Conservation (phyloP, 176 grass and related monocot species). For the Oryza punctata region DNA sequence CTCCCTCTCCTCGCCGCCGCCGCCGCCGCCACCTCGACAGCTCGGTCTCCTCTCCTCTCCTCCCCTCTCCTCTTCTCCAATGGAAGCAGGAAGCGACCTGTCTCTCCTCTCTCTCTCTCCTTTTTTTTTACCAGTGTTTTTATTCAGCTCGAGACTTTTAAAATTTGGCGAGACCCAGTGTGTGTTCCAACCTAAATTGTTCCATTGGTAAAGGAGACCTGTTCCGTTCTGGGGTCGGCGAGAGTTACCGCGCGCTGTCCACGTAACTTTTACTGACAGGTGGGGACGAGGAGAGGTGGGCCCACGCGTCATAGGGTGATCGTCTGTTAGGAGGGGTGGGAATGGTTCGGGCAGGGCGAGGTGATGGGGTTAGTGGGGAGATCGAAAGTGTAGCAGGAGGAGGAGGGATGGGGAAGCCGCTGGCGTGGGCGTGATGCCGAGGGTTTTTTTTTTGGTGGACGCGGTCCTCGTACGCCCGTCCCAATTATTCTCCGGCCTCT, state of each 20-base stretch:
- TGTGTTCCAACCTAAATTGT: constrained; percentile 29
- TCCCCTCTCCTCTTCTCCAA: not conserved
- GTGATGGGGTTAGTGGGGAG: not conserved
- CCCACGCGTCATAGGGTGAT: not conserved
- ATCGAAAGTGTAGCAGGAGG: not conserved
- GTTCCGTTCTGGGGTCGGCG: not conserved
- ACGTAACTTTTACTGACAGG: not conserved
- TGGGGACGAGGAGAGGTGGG: rapidly evolving
- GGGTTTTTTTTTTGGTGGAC: constrained; percentile 15
- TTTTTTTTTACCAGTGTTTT: not conserved
- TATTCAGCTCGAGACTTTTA: constrained; percentile 27
- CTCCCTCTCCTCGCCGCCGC: constrained; percentile 15
- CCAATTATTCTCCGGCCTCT: not conserved
- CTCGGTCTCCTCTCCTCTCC: not conserved
- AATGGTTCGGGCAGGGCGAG: not conserved
- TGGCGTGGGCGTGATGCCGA: constrained; percentile 39
- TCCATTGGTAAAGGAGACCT: constrained; percentile 40
- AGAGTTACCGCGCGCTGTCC: not conserved
- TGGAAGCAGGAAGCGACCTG: not conserved
- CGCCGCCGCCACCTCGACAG: not conserved
- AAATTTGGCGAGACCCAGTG: constrained; percentile 27
- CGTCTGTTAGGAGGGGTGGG: rapidly evolving
- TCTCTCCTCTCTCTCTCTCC: not conserved
- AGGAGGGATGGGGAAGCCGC: not conserved
- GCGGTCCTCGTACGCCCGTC: constrained; percentile 37